Evolutionary conservation across 2,329 filamentous ascomycete species (phyloP).

Genomic region (Passalora sequoiae): DNA sequence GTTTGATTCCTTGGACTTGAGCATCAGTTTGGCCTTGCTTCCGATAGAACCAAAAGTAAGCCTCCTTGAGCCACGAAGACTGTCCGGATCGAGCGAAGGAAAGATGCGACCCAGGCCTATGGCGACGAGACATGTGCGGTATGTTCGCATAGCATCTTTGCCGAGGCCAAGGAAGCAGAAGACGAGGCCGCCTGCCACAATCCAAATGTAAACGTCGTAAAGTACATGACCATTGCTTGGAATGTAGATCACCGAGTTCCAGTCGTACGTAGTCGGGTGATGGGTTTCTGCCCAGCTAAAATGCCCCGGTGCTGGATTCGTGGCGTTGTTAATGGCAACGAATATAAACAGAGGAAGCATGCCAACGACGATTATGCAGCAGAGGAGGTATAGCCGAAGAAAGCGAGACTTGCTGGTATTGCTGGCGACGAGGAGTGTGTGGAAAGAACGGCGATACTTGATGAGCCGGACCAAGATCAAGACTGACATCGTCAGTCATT

Average conservation of each 20-base stretch:
- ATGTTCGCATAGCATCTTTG: slow-evolving; percentile 54
- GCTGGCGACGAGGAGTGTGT: slow-evolving; percentile 49
- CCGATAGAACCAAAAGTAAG: slow-evolving; percentile 22
- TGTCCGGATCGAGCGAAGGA: slow-evolving; percentile 15
- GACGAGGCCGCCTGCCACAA: slow-evolving; percentile 50
- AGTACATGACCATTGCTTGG: slow-evolving; percentile 40
- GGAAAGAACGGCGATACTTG: slow-evolving; percentile 56
- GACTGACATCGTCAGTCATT: slow-evolving; percentile 37
- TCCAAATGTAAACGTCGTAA: slow-evolving; percentile 55
- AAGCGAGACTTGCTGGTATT: slow-evolving; percentile 57
- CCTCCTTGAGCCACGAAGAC: slow-evolving; percentile 6
- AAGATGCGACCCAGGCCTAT: slow-evolving; percentile 37
- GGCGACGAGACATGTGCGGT: slow-evolving; percentile 42
- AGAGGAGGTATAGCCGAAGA: slow-evolving; percentile 56
- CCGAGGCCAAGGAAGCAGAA: slow-evolving; percentile 64
- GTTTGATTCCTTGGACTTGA: slow-evolving; percentile 12
- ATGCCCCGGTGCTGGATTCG: slow-evolving; percentile 21
- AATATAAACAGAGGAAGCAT: slow-evolving; percentile 52
- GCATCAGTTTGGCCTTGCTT: slow-evolving; percentile 27
- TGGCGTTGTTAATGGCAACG: slow-evolving; percentile 44
- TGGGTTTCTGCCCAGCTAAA: slow-evolving; percentile 52
- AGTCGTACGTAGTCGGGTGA: slow-evolving; percentile 36
- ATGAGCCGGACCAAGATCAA: slow-evolving; percentile 57
- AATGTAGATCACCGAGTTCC: slow-evolving; percentile 47
- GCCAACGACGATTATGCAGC: slow-evolving; percentile 45